phyloP scores from a whole-genome alignment of 169 alveolate species.

The Cryptosporidium muris region DNA sequence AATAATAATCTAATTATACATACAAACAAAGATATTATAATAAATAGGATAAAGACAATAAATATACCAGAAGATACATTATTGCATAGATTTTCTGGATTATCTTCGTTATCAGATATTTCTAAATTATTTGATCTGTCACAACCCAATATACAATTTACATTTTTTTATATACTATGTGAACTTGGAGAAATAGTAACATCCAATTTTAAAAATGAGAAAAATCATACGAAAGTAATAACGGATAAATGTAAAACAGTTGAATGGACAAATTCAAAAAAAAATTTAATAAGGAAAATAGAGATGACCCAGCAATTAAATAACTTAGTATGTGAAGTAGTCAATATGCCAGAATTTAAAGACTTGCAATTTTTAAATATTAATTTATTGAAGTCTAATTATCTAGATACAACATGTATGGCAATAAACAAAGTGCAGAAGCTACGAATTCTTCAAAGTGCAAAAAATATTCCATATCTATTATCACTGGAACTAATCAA shows the following conservation, averaged over 20 bases:
- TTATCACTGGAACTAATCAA: constrained; percentile 27
- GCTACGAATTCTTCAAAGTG: constrained; percentile 57
- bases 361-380: constrained; percentile 32
- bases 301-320: constrained; percentile 53
- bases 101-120: constrained; percentile 21
- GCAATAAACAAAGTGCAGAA: constrained; percentile 22
- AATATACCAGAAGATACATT: constrained; percentile 27
- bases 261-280: constrained; percentile 30
- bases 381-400: constrained; percentile 46
- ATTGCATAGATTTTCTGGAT: constrained; percentile 16
- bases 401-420: background rate
- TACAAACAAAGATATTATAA: background rate
- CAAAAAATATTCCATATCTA: constrained; percentile 60
- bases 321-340: constrained; percentile 1
- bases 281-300: constrained; percentile 27
- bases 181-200: constrained; percentile 61
- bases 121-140: constrained; percentile 1
- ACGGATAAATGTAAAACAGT: constrained; percentile 9
- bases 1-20: background rate
- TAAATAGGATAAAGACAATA: constrained; percentile 42
- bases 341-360: constrained; percentile 22
- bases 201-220: constrained; percentile 19
- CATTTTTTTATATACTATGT: constrained; percentile 57
- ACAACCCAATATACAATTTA: constrained; percentile 42
- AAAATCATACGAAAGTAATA: background rate